Evolutionary conservation across 768 basidiomycete species (phyloP), one percentile per base, ranked within the genome.

Genomic region (Suillus occidentalis): DNA sequence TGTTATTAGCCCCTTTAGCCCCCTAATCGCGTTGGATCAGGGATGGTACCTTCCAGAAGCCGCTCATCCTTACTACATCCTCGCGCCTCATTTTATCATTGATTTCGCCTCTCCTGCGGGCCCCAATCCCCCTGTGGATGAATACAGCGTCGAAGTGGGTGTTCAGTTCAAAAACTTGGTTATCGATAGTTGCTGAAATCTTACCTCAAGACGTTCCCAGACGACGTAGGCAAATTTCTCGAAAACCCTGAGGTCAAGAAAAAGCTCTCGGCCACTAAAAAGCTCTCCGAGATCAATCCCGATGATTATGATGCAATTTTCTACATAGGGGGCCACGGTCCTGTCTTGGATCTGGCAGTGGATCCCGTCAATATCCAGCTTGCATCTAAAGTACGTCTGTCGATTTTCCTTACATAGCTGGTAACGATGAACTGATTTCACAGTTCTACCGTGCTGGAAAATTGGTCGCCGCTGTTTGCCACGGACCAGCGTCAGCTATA

Each of bases 1-100:
- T 16, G n/a, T 31, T 63, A 22, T 10, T 42, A 45, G 20, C 52
- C 31, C 31, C 31, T 37, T 63, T 20, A 56, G 28, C 53, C 63
- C 45, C 42, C 20, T 60, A 37, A 45, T 39, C 25, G 25, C 55
- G 50, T 42, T 43, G 28, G n/a, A 60, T 36, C 64, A 89, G 88
- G 90, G 91, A 25, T 92, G 87, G 87, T 93, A 87, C 75, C 82
- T 92, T 37, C 89, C 90, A 6, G 91, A 94, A 73, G 86, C 86
- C 14, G 88, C 89, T 0, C 90, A 91, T 72, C 89, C 89, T 1
- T 90, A 88, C 76, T 88, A 87, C 70, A 73, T 81, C 63, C 78
- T 89, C 37, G 71, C 73, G 4, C 82, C 84, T 25, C 79, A 85
- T 63, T 80, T 78, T 69, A 77, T 75, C 40, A 83, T 90, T 70